Evolutionary conservation across 2,329 filamentous ascomycete species (phyloP), one percentile per base, ranked within the genome.

Genomic region (Alternaria sp.): DNA sequence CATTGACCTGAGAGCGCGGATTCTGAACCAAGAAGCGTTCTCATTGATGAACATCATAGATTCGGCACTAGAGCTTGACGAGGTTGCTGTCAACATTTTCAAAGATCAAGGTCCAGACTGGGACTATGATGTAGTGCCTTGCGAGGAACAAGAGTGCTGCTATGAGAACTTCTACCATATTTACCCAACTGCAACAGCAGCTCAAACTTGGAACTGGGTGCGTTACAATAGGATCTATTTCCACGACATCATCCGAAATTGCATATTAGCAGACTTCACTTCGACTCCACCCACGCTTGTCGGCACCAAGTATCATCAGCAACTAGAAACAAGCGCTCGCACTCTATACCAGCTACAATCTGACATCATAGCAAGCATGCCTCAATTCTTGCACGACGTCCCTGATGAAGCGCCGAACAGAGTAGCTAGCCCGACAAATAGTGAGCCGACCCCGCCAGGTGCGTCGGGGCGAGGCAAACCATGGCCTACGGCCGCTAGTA

Each of bases 191-290:
- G 62, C 70, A 11, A 58, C 67, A 8, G 63, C 71, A 3, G 69
- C 75, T 3, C 71, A 75, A 51, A 74, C 70, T 0, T 77, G 75
- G 74, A 76, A 77, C 36, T 77, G 72, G 71, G 65, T 75, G 2
- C 70, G 75, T 1, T 76, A 73, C 54, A 75, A 68, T 38, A 61
- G 73, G 2, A 74, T 78, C 11, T 76, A 75, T 49, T 62, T 77
- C 22, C 67, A 77, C 56, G 74, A 76, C 53, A 76, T 78, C 52
- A 72, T 78, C 36, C 74, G 75, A 18, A 76, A 75, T 43, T 59
- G 63, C 5, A 66, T 76, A 16, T 58, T 76, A 1, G 52, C 61
- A 3, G 75, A 74, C 11, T 68, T 77, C 30, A 58, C 70, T 1
- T 57, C 62, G 14, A 63, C 59, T 1, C 74, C 73, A n/a, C 75